Evolutionary conservation across 257 asterid genomes (phyloP).

Genomic region (Pogostemon cablin): DNA sequence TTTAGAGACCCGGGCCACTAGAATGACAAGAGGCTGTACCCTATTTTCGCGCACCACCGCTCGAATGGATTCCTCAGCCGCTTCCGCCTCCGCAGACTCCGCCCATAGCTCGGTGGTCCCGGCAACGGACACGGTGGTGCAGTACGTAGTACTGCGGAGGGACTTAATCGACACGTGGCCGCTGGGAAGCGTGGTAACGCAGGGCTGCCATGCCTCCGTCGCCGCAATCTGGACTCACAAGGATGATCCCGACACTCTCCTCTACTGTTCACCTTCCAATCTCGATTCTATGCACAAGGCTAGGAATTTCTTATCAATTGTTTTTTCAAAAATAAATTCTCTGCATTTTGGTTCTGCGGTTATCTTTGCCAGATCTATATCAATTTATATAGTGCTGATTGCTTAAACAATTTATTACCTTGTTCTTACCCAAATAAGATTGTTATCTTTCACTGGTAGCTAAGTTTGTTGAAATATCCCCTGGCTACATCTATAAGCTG

Average conservation of each 20-base stretch:
- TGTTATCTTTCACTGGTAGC: no score
- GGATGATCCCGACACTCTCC: constrained; percentile 69
- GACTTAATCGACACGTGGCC: constrained; percentile 94
- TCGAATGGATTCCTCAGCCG: constrained; percentile 53
- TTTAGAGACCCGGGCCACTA: constrained; percentile 25
- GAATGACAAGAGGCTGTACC: constrained; percentile 26
- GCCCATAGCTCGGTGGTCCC: constrained; percentile 38
- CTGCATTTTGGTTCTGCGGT: background rate
- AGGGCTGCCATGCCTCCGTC: constrained; percentile 97
- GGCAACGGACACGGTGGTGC: constrained; percentile 61
- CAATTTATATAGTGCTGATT: background rate
- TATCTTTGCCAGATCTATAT: background rate
- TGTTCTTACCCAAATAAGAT: no score
- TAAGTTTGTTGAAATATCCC: background rate
- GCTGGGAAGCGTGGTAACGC: constrained; percentile 85
- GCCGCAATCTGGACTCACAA: constrained; percentile 78
- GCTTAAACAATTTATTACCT: background rate
- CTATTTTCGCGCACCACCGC: constrained; percentile 25
- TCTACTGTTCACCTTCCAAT: constrained; percentile 68
- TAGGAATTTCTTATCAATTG: constrained; percentile 23
- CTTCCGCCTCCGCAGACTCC: constrained; percentile 32
- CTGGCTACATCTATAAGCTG: background rate
- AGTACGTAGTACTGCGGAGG: constrained; percentile 87
- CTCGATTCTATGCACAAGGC: constrained; percentile 93
- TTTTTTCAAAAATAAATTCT: background rate